Conservation (phyloP, 495 filamentous ascomycete genomes). For the Schizothecium vesticola region DNA sequence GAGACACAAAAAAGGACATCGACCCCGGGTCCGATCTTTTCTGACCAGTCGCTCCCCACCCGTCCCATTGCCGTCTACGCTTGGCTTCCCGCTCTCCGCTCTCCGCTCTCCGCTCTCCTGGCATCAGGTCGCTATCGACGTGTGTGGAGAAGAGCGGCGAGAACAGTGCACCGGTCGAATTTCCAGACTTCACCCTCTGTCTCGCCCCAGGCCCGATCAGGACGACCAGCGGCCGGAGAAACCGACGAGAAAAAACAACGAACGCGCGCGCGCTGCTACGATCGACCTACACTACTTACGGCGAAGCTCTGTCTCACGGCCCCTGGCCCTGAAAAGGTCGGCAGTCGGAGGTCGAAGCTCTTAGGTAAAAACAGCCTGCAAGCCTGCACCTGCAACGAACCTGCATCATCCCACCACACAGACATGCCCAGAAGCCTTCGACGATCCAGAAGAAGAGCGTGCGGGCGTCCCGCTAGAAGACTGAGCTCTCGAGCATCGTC, state of each 20-base stretch:
- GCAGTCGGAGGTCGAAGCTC: slow-evolving; percentile 23
- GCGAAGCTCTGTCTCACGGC: neutral
- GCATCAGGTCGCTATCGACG: neutral
- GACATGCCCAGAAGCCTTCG: slow-evolving; percentile 18
- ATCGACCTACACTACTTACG: neutral
- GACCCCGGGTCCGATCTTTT: slow-evolving; percentile 3
- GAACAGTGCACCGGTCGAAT: slow-evolving; percentile 8
- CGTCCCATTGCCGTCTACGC: neutral
- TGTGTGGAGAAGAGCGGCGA: neutral
- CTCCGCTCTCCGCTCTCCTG: no score
- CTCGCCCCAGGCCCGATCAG: slow-evolving; percentile 1
- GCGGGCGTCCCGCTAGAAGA: slow-evolving; percentile 11
- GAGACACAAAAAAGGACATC: slow-evolving; percentile 8
- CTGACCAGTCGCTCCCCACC: slow-evolving; percentile 5
- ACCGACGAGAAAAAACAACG: neutral
- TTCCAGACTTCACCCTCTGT: neutral
- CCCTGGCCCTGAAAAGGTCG: slow-evolving; percentile 16
- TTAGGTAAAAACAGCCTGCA: slow-evolving; percentile 20
- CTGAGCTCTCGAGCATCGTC: neutral
- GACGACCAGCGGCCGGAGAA: neutral
- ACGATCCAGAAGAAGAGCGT: slow-evolving; percentile 24
- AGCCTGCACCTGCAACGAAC: slow-evolving; percentile 23
- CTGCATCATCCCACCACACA: slow-evolving; percentile 26
- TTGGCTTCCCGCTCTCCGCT: neutral
- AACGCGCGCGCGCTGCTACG: neutral